Percentiles rank a stretch among this genome's conserved stretches.
Conservation (phyloP, 2,329 filamentous ascomycete species). For the Boeremia lycopersici region DNA sequence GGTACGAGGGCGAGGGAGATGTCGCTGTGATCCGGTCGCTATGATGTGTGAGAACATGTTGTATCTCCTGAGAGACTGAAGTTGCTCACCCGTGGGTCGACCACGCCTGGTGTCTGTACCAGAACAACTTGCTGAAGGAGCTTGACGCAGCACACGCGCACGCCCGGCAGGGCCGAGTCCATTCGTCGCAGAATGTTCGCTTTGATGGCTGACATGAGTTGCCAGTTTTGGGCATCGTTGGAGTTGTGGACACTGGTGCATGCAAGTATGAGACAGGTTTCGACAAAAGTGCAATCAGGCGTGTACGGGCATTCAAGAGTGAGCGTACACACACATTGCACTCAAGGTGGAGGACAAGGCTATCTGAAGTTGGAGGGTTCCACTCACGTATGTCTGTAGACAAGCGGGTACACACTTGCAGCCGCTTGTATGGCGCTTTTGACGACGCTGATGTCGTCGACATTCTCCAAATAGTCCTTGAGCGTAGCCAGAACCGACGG, state of each 20-base stretch:
- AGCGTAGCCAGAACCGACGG: conserved; percentile 79
- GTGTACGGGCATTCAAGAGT: conserved; percentile 22
- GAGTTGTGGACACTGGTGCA: conserved; percentile 79
- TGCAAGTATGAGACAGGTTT: conserved; percentile 43
- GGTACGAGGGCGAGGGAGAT: conserved; percentile 87
- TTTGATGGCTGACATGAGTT: conserved; percentile 87
- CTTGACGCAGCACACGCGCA: conserved; percentile 95
- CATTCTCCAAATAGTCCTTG: conserved; percentile 54
- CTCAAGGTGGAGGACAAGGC: conserved; percentile 22
- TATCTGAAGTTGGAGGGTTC: conserved; percentile 28
- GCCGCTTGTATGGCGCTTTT: conserved; percentile 87
- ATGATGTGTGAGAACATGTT: conserved; percentile 41
- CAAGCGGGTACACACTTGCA: conserved; percentile 89
- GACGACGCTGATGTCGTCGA: conserved; percentile 78
- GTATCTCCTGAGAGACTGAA: conserved; percentile 3
- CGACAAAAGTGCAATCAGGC: conserved; percentile 22
- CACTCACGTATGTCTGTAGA: conserved; percentile 93
- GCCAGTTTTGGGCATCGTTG: conserved; percentile 81
- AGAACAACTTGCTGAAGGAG: conserved; percentile 93
- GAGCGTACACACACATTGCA: conserved; percentile 21
- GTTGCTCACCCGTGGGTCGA: conserved; percentile 77
- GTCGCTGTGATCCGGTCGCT: conserved; percentile 77
- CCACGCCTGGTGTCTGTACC: conserved; percentile 84
- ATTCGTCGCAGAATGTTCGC: conserved; percentile 85
- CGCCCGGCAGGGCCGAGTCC: conserved; percentile 76